Evolutionary conservation across 1,284 basidiomycete species (phyloP).

Genomic region (Ceratobasidium sp.): DNA sequence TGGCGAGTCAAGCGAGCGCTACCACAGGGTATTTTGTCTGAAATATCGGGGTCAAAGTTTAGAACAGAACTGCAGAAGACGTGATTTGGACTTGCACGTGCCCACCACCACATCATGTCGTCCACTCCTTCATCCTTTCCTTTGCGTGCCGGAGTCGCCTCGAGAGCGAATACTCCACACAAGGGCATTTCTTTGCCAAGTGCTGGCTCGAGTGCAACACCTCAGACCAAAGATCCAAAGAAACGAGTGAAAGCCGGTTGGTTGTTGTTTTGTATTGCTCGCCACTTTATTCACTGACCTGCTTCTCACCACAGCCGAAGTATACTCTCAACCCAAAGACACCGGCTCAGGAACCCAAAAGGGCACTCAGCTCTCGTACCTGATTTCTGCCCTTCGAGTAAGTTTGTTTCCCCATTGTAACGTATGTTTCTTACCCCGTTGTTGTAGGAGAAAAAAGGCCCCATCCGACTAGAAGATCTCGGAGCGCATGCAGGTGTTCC

Average conservation of each 20-base stretch:
- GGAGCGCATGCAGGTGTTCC: conserved; percentile 79
- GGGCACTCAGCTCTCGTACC: conserved; percentile 86
- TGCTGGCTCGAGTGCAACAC: conserved; percentile 2
- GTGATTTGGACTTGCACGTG: conserved; percentile 7
- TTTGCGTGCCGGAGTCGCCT: conserved; percentile 15
- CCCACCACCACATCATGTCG: conserved; percentile 28
- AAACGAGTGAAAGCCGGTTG: conserved; percentile 68
- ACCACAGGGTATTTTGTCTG: background rate
- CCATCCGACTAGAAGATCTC: conserved; percentile 84
- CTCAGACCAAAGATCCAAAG: conserved; percentile 50
- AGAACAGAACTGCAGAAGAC: background rate
- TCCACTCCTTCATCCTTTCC: conserved; percentile 23
- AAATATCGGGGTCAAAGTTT: conserved; percentile 1
- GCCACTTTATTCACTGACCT: conserved; percentile 50
- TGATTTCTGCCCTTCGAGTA: conserved; percentile 80
- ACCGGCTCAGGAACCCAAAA: conserved; percentile 81
- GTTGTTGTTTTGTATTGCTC: conserved; percentile 47
- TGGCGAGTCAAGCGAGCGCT: background rate
- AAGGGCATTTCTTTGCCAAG: conserved; percentile 23
- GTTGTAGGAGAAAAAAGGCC: conserved; percentile 63
- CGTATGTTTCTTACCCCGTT: background rate
- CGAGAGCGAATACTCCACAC: conserved; percentile 23
- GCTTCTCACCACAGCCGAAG: conserved; percentile 50
- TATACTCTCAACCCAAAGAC: conserved; percentile 85
- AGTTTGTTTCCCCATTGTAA: conserved; percentile 43